Conservation (phyloP, 768 basidiomycete species). For the Lentinula lateritia region DNA sequence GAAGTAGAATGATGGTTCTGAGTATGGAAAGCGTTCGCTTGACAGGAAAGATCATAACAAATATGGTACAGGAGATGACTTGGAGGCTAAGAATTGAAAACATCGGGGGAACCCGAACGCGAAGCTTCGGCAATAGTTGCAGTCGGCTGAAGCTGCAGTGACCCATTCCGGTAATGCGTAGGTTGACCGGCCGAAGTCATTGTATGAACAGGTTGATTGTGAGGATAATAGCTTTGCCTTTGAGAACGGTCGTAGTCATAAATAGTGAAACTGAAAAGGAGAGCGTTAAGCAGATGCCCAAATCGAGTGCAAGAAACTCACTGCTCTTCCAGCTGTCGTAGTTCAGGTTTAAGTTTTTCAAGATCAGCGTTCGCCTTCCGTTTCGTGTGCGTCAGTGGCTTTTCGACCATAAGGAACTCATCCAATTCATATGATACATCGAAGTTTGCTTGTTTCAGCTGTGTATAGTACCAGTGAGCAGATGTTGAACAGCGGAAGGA, state of each 20-base stretch:
- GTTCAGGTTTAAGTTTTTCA: constrained; percentile 86
- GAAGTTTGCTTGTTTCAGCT: constrained; percentile 98
- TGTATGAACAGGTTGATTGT: constrained; percentile 54
- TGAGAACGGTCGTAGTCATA: constrained; percentile 77
- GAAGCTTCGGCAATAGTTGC: constrained; percentile 38
- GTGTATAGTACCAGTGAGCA: neutral
- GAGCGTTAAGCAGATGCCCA: neutral
- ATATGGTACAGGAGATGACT: neutral
- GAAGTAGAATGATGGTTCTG: too few relatives aligned
- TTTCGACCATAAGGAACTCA: constrained; percentile 95
- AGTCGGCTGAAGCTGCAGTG: constrained; percentile 20
- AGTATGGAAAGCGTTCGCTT: neutral
- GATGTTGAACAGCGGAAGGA: neutral
- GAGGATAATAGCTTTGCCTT: constrained; percentile 84
- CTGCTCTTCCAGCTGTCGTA: constrained; percentile 92
- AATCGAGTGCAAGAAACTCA: constrained; percentile 27
- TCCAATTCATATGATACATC: constrained; percentile 97
- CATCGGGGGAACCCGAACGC: constrained; percentile 31
- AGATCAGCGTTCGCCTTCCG: constrained; percentile 84
- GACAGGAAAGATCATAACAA: neutral
- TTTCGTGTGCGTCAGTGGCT: constrained; percentile 92
- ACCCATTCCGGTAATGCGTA: neutral
- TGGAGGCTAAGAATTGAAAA: neutral
- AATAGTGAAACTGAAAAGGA: constrained; percentile 64
- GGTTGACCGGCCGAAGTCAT: constrained; percentile 14